Evolutionary conservation across 345 rosid genomes (phyloP).

Genomic region (Syzygium grande): DNA sequence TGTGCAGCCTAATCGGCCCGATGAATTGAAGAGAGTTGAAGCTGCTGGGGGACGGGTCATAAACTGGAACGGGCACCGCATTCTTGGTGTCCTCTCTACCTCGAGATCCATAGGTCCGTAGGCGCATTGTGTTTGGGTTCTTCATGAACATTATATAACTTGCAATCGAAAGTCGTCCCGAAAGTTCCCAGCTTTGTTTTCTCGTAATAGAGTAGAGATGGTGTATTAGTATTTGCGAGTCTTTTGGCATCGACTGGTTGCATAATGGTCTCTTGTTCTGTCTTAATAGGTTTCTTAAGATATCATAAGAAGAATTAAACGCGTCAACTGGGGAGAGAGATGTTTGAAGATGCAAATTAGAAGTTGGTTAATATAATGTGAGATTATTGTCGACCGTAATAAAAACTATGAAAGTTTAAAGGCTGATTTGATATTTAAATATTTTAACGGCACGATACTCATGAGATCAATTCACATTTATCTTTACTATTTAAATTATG

Average conservation of each 20-base stretch:
- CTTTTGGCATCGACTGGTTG: background rate
- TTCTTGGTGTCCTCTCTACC: conserved; percentile 58
- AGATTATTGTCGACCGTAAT: background rate
- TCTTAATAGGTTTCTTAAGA: background rate
- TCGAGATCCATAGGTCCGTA: conserved; percentile 61
- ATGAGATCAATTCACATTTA: background rate
- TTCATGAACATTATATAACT: background rate
- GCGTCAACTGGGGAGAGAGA: background rate
- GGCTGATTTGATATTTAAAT: background rate
- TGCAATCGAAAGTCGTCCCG: background rate
- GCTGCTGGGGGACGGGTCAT: conserved; percentile 60
- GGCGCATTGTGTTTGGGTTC: background rate
- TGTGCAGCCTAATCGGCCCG: conserved; percentile 48
- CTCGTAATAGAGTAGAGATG: background rate
- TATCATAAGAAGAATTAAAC: background rate
- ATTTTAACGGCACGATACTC: background rate
- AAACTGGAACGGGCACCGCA: conserved; percentile 52
- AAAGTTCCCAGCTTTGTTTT: background rate
- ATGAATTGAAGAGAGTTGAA: conserved; percentile 49
- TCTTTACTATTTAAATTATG: background rate
- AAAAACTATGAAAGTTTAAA: too few relatives aligned
- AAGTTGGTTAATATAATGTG: too few relatives aligned
- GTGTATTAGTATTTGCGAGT: background rate
- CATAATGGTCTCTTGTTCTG: background rate
- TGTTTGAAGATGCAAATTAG: background rate